Percentiles rank a stretch among this genome's conserved stretches.
phyloP scores from a whole-genome alignment of 139 green algal species.

The Tetraselmis striata region DNA sequence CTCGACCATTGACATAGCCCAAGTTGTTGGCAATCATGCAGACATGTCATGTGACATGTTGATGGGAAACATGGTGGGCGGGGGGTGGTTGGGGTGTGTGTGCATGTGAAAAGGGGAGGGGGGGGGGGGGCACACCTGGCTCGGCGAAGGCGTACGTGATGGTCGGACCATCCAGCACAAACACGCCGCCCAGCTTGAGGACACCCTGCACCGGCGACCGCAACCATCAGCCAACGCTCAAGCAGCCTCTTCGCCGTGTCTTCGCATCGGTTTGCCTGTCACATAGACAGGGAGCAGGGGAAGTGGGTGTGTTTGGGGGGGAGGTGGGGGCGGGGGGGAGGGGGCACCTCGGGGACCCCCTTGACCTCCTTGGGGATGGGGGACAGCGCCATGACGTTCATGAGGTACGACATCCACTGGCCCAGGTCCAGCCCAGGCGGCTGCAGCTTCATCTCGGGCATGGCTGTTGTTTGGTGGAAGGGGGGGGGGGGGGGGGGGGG shows the following conservation, averaged over 20 bases:
- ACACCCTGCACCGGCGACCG: constrained; percentile 9
- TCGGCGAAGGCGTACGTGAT: constrained; percentile 14
- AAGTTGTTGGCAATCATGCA: no score
- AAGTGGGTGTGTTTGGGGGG: not conserved
- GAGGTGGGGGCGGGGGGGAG: not conserved
- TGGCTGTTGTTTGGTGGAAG: no score
- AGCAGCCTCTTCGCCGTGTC: not conserved
- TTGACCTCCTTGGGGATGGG: constrained; percentile 14
- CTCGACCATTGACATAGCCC: no score
- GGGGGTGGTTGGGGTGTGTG: not conserved
- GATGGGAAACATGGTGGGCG: no score
- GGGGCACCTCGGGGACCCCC: not conserved
- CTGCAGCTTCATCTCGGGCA: constrained; percentile 1
- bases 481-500: no score
- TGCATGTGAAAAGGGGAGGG: not conserved
- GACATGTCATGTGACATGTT: no score
- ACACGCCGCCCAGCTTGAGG: constrained; percentile 18
- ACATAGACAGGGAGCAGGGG: not conserved
- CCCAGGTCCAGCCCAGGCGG: constrained; percentile 5
- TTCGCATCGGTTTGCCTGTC: no score
- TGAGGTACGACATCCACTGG: constrained; percentile 20
- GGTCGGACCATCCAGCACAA: constrained; percentile 17
- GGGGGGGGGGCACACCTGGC: not conserved
- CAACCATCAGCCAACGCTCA: not conserved
- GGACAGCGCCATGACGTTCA: constrained; percentile 15